Percentiles rank a stretch among this genome's conserved stretches.
phyloP scores from a whole-genome alignment of 306 rosid genomes.

The Prunus campanulata region DNA sequence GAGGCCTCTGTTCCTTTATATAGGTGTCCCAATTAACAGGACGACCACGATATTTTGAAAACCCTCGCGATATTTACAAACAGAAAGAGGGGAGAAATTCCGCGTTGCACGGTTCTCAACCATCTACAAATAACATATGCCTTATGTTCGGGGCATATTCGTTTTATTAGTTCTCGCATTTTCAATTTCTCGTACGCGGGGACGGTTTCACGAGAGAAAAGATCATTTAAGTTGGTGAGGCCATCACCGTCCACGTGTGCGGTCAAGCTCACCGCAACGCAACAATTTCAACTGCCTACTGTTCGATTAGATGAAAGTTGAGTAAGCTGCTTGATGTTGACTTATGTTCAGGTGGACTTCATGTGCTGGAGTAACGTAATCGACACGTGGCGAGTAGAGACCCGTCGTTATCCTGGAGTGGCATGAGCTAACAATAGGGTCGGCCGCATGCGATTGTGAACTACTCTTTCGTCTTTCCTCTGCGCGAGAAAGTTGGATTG shows the following conservation, averaged over 20 bases:
- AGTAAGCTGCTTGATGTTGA: background rate
- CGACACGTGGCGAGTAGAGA: background rate
- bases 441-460: background rate
- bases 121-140: background rate
- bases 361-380: background rate
- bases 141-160: background rate
- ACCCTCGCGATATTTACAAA: background rate
- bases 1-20: slow-evolving; percentile 21
- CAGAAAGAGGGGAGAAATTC: background rate
- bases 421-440: background rate
- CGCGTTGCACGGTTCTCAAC: background rate
- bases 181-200: background rate
- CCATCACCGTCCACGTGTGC: background rate
- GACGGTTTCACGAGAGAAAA: background rate
- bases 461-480: background rate
- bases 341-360: background rate
- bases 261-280: background rate
- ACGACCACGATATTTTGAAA: slow-evolving; percentile 2
- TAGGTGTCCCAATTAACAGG: slow-evolving; percentile 38
- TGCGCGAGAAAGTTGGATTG: background rate
- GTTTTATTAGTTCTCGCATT: background rate
- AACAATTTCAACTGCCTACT: background rate
- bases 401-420: background rate
- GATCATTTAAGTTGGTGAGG: background rate
- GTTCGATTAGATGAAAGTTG: background rate